Evolutionary conservation across 2,329 filamentous ascomycete genomes (phyloP).

Genomic region (Lachnellula cervina): DNA sequence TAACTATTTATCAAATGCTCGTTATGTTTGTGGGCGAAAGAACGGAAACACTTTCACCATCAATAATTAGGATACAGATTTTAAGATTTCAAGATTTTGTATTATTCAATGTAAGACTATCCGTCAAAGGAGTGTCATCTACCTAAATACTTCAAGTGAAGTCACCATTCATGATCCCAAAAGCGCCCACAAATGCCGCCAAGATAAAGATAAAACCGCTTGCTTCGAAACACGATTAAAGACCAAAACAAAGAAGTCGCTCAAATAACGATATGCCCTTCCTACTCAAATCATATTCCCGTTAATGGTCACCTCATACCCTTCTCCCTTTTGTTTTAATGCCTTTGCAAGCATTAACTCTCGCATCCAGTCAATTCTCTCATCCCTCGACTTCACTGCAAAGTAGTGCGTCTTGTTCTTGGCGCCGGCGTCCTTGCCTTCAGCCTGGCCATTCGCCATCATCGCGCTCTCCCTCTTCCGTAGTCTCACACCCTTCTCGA

Average conservation of each 20-base stretch:
- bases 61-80: not conserved
- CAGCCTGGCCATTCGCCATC: constrained; percentile 6
- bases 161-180: not conserved
- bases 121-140: not conserved
- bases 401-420: constrained; percentile 89
- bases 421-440: constrained; percentile 48
- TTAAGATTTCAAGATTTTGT: not conserved
- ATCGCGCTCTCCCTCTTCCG: constrained; percentile 38
- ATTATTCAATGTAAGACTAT: not conserved
- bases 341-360: constrained; percentile 90
- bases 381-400: constrained; percentile 78
- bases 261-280: not conserved
- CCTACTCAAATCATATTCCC: constrained; percentile 61
- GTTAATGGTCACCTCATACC: constrained; percentile 78
- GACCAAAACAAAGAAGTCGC: not conserved
- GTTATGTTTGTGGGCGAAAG: not conserved
- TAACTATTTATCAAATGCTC: not conserved
- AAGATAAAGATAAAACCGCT: not conserved
- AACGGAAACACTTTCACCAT: not conserved
- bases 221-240: not conserved
- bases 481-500: constrained; percentile 43
- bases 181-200: not conserved
- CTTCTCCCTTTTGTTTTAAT: constrained; percentile 75
- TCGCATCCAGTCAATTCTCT: constrained; percentile 96
- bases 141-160: not conserved